Evolutionary conservation across 352 stramenopile genomes (phyloP), one percentile per base, ranked within the genome.

Genomic region (Thraustochytrium sp.): DNA sequence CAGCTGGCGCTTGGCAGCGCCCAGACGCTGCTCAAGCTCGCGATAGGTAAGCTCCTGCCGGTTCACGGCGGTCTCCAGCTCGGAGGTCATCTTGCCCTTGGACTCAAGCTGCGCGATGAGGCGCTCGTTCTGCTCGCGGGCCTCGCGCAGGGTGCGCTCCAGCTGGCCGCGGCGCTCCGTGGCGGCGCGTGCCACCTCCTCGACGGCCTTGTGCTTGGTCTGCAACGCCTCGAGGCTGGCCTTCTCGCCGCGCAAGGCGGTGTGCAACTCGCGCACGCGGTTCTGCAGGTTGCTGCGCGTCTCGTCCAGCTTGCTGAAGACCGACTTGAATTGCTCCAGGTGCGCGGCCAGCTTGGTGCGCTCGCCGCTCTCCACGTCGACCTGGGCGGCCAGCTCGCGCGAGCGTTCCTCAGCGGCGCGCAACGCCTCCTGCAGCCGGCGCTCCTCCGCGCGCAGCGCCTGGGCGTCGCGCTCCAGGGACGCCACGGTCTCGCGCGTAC

Each of bases 281-380:
- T 42, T 34, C 26, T 80, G 68, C 11, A 80, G 44, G 46, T 44
- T 63, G 8, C 18, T 44, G 34, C 68, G 34, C 31, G 68, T 80
- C 38, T 80, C 68, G 51, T 80, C 68, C 9, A 80, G 68, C 31
- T 80, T 80, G 26, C 44, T 75, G 38, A 80, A 80, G 23, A 80
- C 68, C 2, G 68, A n/a, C 51, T 80, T 80, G 68, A 80, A 80
- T 44, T 80, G 68, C 2, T 80, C 68, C 26, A 63, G 31, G 13
- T 72, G 68, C 37, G 68, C 48, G 18, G 68, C 26, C 9, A 80
- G 53, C 42, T 63, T 72, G 46, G 13, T 23, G 34, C 34, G 31
- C 18, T 80, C 46, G 3, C 36, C 26, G 34, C 68, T 80, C 38
- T 80, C 68, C 23, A 9, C 76, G 9, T 80, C 68, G 23, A 80